Percentiles rank a stretch among this genome's conserved stretches.
phyloP scores from a whole-genome alignment of 345 rosid genomes.

The Cardamine occulta region DNA sequence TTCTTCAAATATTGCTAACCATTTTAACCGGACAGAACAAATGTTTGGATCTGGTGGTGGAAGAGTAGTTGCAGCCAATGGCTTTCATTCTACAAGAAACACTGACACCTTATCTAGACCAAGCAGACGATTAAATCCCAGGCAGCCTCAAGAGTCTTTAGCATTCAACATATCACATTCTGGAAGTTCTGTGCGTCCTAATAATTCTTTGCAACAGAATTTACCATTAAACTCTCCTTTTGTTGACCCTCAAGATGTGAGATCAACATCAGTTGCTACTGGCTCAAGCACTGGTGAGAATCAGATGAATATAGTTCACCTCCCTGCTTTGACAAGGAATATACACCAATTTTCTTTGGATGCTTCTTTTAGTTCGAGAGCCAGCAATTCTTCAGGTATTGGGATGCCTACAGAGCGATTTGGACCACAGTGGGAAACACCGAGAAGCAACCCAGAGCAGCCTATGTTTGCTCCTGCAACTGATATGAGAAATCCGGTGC shows the following conservation, averaged over 20 bases:
- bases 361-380: constrained; percentile 57
- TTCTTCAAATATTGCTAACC: constrained; percentile 46
- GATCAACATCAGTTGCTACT: constrained; percentile 47
- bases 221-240: constrained; percentile 50
- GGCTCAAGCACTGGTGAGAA: constrained; percentile 51
- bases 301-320: constrained; percentile 52
- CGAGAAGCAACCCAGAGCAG: constrained; percentile 59
- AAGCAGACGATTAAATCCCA: constrained; percentile 53
- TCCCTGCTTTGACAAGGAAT: constrained; percentile 58
- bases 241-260: constrained; percentile 52
- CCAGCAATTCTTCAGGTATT: constrained; percentile 52
- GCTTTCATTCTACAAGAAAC: constrained; percentile 57
- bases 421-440: constrained; percentile 50
- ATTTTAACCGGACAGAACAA: constrained; percentile 51
- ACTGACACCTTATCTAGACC: constrained; percentile 48
- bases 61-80: constrained; percentile 48
- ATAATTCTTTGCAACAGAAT: constrained; percentile 49
- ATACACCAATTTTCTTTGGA: constrained; percentile 57
- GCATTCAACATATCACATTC: constrained; percentile 53
- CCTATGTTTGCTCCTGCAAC: constrained; percentile 56
- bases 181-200: constrained; percentile 50
- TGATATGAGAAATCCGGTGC: constrained; percentile 60
- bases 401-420: constrained; percentile 51
- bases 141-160: constrained; percentile 59
- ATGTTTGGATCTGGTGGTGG: constrained; percentile 60